Conservation (phyloP, 805 yeast genomes). For the Starmera caribaea region DNA sequence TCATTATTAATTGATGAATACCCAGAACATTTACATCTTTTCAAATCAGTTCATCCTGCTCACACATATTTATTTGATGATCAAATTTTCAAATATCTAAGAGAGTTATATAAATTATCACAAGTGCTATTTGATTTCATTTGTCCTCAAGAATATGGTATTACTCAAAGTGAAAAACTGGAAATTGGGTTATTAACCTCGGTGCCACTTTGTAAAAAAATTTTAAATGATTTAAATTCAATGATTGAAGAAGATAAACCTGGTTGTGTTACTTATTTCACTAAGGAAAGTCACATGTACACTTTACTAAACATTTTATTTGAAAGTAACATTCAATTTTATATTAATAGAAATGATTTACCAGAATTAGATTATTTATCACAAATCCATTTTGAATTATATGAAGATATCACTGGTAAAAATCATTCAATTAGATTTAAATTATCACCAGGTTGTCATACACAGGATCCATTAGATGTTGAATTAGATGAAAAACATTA, state of each 20-base stretch:
- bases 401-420: slow-evolving; percentile 71
- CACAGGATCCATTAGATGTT: slow-evolving; percentile 95
- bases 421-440: slow-evolving; percentile 85
- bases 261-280: slow-evolving; percentile 81
- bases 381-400: slow-evolving; percentile 87
- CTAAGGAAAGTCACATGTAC: slow-evolving; percentile 95
- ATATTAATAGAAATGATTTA: slow-evolving; percentile 86
- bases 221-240: slow-evolving; percentile 66
- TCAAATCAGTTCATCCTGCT: slow-evolving; percentile 11
- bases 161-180: slow-evolving; percentile 86
- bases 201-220: slow-evolving; percentile 85
- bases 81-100: slow-evolving; percentile 64
- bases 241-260: slow-evolving; percentile 76
- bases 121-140: slow-evolving; percentile 94
- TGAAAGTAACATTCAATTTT: slow-evolving; percentile 91
- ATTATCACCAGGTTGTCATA: slow-evolving; percentile 97
- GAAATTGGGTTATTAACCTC: slow-evolving; percentile 95
- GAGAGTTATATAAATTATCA: slow-evolving; percentile 84
- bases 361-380: slow-evolving; percentile 95
- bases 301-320: slow-evolving; percentile 84
- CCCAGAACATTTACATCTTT: slow-evolving; percentile 19
- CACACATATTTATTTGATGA: slow-evolving; percentile 60
- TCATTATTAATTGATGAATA: slow-evolving; percentile 18
- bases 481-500: slow-evolving; percentile 94
- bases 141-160: slow-evolving; percentile 98